Percentiles rank a stretch among this genome's conserved stretches.
Conservation (phyloP, 306 rosid genomes). For the barrel medic (Medicago truncatula) region DNA sequence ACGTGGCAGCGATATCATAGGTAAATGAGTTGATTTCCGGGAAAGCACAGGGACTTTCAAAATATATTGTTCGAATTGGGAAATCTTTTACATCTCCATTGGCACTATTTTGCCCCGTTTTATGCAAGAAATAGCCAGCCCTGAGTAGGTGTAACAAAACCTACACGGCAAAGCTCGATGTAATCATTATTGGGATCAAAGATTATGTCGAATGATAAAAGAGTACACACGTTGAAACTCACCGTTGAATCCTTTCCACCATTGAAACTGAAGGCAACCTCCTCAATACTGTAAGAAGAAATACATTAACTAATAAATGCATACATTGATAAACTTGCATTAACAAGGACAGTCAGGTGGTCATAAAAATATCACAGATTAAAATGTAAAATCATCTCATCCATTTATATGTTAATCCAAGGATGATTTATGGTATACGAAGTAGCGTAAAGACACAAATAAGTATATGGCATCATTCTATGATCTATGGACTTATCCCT, state of each 20-base stretch:
- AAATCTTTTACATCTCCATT: constrained; percentile 61
- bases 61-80: constrained; percentile 88
- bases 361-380: constrained; percentile 14
- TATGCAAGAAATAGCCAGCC: constrained; percentile 89
- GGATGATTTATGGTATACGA: constrained; percentile 25
- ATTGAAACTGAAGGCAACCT: constrained; percentile 94
- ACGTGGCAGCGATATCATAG: constrained; percentile 72
- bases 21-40: constrained; percentile 90
- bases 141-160: constrained; percentile 92
- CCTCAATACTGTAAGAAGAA: constrained; percentile 71
- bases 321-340: constrained; percentile 36
- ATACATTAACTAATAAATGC: constrained; percentile 21
- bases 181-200: constrained; percentile 35
- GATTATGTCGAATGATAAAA: constrained; percentile 31
- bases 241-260: constrained; percentile 99
- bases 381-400: constrained; percentile 13
- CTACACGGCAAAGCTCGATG: constrained; percentile 56
- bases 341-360: constrained; percentile 13
- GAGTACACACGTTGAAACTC: constrained; percentile 48
- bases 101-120: constrained; percentile 62
- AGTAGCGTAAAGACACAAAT: constrained; percentile 25
- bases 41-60: constrained; percentile 80
- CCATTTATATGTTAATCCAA: constrained; percentile 13
- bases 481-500: constrained; percentile 10
- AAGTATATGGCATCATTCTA: constrained; percentile 5